A percentile compares a stretch with the other conserved stretches of the same genome.
Evolutionary conservation across 306 rosid species (phyloP).

Genomic region (Fagus crenata): DNA sequence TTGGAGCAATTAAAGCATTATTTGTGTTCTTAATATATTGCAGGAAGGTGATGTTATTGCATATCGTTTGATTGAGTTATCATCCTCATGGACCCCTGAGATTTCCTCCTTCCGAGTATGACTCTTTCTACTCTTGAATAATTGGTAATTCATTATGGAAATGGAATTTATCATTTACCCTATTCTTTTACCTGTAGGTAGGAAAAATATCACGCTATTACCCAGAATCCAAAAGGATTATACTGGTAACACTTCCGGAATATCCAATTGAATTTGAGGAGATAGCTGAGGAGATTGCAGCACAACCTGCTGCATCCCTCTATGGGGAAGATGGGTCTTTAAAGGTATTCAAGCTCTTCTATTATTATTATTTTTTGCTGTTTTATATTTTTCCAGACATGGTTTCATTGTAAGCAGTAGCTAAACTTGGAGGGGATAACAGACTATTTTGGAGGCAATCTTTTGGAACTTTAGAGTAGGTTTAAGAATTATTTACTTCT

Average conservation of each 20-base stretch:
- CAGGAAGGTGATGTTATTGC: conserved; percentile 82
- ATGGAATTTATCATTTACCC: conserved; percentile 11
- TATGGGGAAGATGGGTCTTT: conserved; percentile 86
- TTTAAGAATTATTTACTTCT: too few relatives aligned
- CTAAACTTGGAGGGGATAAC: background rate
- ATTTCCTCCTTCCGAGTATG: conserved; percentile 78
- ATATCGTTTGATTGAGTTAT: conserved; percentile 80
- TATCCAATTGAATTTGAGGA: conserved; percentile 66
- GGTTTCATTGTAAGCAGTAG: background rate
- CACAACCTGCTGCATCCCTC: conserved; percentile 47
- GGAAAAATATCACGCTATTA: conserved; percentile 64
- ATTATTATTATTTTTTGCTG: background rate
- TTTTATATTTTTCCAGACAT: background rate
- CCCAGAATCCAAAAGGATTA: conserved; percentile 51
- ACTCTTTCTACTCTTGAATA: conserved; percentile 29
- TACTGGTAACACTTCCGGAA: conserved; percentile 60
- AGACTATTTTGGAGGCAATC: background rate
- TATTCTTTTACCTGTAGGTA: conserved; percentile 52
- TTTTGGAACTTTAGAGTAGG: too few relatives aligned
- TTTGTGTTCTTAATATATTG: conserved; percentile 27
- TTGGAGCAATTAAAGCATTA: conserved; percentile 5
- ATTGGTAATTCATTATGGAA: conserved; percentile 12
- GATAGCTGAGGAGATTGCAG: conserved; percentile 51
- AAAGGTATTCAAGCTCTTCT: conserved; percentile 51
- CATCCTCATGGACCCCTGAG: conserved; percentile 92